Evolutionary conservation across 208 protist species (phyloP).

Genomic region (Porcisia deanei): DNA sequence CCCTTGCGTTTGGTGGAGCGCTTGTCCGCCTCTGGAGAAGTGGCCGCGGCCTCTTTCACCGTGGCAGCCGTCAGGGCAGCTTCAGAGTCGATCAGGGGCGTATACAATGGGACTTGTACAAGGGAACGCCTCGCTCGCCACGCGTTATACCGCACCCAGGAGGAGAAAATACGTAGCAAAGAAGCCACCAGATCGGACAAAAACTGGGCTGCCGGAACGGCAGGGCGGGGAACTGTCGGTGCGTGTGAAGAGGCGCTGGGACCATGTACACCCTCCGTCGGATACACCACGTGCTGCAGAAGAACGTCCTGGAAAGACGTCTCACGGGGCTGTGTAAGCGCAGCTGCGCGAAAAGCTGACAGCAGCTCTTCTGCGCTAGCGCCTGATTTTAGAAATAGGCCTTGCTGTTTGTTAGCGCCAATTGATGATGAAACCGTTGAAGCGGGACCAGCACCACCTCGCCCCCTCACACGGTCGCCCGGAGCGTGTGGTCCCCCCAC

Average conservation of each 20-base stretch:
- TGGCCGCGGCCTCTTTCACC: conserved; percentile 4
- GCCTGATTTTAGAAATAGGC: background rate
- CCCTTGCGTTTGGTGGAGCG: conserved; percentile 23
- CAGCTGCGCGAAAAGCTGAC: conserved; percentile 5
- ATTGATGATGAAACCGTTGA: background rate
- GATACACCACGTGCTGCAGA: conserved; percentile 25
- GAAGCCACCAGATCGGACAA: conserved; percentile 21
- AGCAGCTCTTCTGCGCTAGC: conserved; percentile 18
- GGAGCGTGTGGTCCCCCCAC: background rate
- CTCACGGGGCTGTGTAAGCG: conserved; percentile 1
- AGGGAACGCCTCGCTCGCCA: conserved; percentile 22
- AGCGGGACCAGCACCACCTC: background rate
- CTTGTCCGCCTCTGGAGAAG: background rate
- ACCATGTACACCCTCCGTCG: conserved; percentile 9
- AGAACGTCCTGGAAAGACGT: conserved; percentile 25
- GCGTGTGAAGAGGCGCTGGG: background rate
- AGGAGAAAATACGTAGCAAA: conserved; percentile 30
- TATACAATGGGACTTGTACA: conserved; percentile 47
- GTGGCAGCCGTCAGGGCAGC: conserved; percentile 8
- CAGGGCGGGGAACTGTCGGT: conserved; percentile 11
- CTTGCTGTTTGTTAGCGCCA: background rate
- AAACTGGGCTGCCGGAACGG: conserved; percentile 31
- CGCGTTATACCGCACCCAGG: conserved; percentile 32
- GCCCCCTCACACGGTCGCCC: conserved; percentile 9
- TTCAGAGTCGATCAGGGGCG: conserved; percentile 33